phyloP scores from a whole-genome alignment of 257 asterid species.

The Misopates orontium region DNA sequence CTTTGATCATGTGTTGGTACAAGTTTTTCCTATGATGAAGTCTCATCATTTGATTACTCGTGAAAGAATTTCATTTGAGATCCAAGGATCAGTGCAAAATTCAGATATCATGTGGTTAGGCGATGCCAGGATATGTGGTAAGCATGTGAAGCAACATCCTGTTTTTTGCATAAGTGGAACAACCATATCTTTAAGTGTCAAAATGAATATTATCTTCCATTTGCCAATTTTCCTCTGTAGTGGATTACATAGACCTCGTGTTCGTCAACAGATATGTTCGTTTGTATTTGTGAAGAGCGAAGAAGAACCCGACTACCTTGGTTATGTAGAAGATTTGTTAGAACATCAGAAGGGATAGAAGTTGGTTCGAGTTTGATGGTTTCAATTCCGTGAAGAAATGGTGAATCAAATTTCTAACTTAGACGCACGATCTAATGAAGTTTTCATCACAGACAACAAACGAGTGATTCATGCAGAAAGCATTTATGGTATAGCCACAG shows the following conservation, averaged over 20 bases:
- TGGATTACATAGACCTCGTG: background rate
- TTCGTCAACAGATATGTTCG: background rate
- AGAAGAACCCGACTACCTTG: background rate
- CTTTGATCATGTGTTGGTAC: too few relatives aligned
- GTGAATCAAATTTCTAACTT: conserved; percentile 33
- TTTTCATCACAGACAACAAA: conserved; percentile 42
- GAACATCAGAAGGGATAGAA: background rate
- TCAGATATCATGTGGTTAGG: conserved; percentile 55
- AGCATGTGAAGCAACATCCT: conserved; percentile 57
- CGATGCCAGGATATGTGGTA: conserved; percentile 43
- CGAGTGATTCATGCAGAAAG: conserved; percentile 40
- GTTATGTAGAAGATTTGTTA: background rate
- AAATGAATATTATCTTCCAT: background rate
- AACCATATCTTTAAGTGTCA: conserved; percentile 27
- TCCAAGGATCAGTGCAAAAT: conserved; percentile 10
- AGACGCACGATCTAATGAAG: conserved; percentile 44
- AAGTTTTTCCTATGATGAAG: too few relatives aligned
- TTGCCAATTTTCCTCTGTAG: background rate
- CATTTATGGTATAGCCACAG: conserved; percentile 42
- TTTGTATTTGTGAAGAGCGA: background rate
- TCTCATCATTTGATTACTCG: too few relatives aligned
- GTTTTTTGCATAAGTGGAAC: conserved; percentile 39
- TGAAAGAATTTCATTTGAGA: background rate
- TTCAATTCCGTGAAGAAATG: conserved; percentile 23
- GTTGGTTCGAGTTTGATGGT: background rate